These are phyloP conservation scores for Diaporthe capsici DNA, from an alignment of 2,329 filamentous ascomycete genomes.

Conservation along the genomic window DNA sequence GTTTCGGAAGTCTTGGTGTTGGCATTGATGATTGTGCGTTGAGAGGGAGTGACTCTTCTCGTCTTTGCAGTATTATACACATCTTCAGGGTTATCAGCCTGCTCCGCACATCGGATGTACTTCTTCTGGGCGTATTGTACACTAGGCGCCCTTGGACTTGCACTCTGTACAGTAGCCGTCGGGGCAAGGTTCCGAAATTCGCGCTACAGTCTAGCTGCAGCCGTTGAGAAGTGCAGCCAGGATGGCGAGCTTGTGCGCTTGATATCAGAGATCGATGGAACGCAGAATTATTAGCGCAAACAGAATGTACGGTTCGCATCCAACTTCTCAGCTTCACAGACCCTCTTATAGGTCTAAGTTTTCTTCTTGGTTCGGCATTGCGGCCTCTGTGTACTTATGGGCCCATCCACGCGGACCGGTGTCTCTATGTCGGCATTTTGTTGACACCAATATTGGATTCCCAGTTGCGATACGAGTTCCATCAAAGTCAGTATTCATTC, in stretches of 20 bases:
- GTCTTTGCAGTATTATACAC: no score
- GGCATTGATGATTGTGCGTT: neutral
- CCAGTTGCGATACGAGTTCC: neutral
- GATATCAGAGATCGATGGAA: neutral
- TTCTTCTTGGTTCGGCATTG: neutral
- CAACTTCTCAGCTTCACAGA: no score
- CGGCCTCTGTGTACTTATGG: neutral
- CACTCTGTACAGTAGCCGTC: neutral
- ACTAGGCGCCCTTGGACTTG: neutral
- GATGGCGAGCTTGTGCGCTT: neutral
- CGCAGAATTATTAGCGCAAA: neutral
- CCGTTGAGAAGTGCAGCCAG: neutral
- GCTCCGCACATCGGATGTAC: no score
- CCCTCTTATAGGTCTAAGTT: no score
- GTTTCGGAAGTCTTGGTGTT: neutral
- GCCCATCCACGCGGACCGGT: neutral
- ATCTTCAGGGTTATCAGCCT: no score
- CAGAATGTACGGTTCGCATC: neutral
- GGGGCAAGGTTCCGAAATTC: neutral
- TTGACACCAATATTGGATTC: no score
- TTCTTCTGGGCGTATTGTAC: no score
- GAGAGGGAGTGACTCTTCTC: neutral
- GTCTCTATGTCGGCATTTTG: neutral
- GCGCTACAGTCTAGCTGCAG: constrained; percentile 17
- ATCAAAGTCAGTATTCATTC: neutral